Base-by-base conservation (phyloP, 805 yeast genomes). In the Dipodascus albidus region DNA sequence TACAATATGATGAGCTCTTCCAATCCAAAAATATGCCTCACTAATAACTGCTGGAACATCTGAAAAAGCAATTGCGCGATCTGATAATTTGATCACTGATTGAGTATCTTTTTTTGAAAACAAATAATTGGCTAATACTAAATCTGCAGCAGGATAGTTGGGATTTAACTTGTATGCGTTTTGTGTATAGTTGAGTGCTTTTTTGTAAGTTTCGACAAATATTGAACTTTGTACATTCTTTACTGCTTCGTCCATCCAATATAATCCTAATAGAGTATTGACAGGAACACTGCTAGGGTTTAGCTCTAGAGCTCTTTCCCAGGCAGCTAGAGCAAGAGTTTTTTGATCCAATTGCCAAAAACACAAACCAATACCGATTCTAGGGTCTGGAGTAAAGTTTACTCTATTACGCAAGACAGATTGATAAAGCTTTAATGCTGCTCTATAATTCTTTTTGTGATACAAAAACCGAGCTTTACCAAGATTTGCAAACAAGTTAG, bases 301-400 rank as follows among this genome's bases (percentile, higher is more conserved):
- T 47, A 91, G 67, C 64, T 83, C 85, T 31, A 82, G 69, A 1
- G 87, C 77, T 62, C 97, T 78, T 57, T 79, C 77, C 97, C 98
- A 93, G 0, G 98, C 84, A 50, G 72, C 71, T 3, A 77, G 63
- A 0, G 99, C 98, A 72, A 87, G 77, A 51, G 77, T 77, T 58
- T 79, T 78, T 66, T 87, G 95, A 52, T 84, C 84, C 57, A 93
- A 71, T 56, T 79, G 79, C 97, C 97, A 93, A 65, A 83, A 91
- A 67, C 97, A 90, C 58, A 93, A 71, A 35, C 99, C 99, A 56
- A 91, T 80, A 24, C 98, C 99, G 56, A 93, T 77, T 67, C 99
- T 76, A 19, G 97, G 95, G 70, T 91, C 97, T 2, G 98, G 97
- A 60, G 78, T 78, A 38, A 84, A 65, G 21, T 58, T 51, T 1